Evolutionary conservation across 2,329 filamentous ascomycete species (phyloP).

Genomic region (Alternaria tenuissima): DNA sequence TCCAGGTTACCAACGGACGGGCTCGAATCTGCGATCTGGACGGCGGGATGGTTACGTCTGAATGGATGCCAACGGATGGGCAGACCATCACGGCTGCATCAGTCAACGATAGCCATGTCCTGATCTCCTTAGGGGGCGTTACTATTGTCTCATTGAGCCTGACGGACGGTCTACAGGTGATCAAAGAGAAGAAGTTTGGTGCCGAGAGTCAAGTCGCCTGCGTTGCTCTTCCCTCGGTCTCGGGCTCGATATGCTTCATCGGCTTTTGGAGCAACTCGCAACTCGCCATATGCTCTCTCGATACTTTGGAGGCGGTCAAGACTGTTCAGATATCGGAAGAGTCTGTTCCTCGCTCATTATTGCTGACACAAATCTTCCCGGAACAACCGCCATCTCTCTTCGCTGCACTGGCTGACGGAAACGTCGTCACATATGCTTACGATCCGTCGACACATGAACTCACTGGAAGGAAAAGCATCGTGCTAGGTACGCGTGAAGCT

Average conservation of each 20-base stretch:
- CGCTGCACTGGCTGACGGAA: conserved; percentile 90
- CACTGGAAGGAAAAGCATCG: conserved; percentile 78
- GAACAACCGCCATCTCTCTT: conserved; percentile 78
- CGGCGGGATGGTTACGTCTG: conserved; percentile 59
- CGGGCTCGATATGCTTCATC: conserved; percentile 74
- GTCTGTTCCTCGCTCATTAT: conserved; percentile 83
- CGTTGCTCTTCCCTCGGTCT: conserved; percentile 73
- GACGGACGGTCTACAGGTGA: conserved; percentile 63
- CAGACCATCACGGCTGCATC: conserved; percentile 79
- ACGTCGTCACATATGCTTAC: conserved; percentile 83
- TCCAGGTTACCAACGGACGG: conserved; percentile 77
- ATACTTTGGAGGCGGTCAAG: conserved; percentile 70
- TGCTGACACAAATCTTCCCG: conserved; percentile 77
- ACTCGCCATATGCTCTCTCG: conserved; percentile 76
- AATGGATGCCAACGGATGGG: conserved; percentile 64
- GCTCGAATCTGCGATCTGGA: conserved; percentile 71
- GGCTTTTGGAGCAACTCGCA: conserved; percentile 89
- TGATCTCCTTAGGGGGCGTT: conserved; percentile 81
- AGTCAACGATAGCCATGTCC: conserved; percentile 71
- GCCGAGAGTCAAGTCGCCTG: conserved; percentile 83
- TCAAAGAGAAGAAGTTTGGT: conserved; percentile 68
- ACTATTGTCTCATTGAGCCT: conserved; percentile 74
- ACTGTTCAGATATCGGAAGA: conserved; percentile 66
- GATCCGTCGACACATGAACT: conserved; percentile 68
- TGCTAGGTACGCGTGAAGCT: conserved; percentile 85